Evolutionary conservation across 2,329 filamentous ascomycete species (phyloP), one percentile per base, ranked within the genome.

Genomic region (Aspergillus alliaceus): DNA sequence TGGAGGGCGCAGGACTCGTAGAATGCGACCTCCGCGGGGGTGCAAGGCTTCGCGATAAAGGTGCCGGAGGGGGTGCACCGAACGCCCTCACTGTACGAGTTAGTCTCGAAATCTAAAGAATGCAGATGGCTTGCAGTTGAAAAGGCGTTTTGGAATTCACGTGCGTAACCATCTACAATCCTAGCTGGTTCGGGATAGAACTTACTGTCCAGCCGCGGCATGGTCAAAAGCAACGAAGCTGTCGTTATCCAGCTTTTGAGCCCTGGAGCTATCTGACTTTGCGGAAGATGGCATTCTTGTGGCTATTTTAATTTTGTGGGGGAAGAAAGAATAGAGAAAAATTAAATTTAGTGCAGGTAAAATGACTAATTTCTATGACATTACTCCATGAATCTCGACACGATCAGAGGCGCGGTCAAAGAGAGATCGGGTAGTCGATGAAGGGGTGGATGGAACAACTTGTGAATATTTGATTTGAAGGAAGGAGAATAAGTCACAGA

Each of bases 11-110:
- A 87, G 37, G 86, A 85, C 72, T 96, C 86, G 80, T 99, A 99
- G 75, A 99, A 99, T 44, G 86, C 83, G 66, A 98, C 86, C 77
- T 99, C 95, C 62, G 87, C 82, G 61, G 86, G 78, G 0, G 90
- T 96, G 75, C 93, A 98, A 18, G 95, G 95, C 77, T 99, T 99
- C 71, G 97, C 91, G 72, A 99, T 90, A 32, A 98, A 81, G 62
- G 89, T 86, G 71, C 95, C 95, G 53, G 90, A 86, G 54, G 84
- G 81, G 69, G 96, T 91, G 71, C 89, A 92, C 67, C 96, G 85
- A 47, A 96, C 93, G 63, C 95, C 95, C 65, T 96, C 93, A 77
- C 93, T 97, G 15, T 46, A 60, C 34, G n/a, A 48, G 14, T 27
- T 27, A 42, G 35, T 31, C n/a, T 40, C 25, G 31, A 35, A 15